phyloP scores from a whole-genome alignment of 148 eudicot species.

The Rhododendron ferrugineum region DNA sequence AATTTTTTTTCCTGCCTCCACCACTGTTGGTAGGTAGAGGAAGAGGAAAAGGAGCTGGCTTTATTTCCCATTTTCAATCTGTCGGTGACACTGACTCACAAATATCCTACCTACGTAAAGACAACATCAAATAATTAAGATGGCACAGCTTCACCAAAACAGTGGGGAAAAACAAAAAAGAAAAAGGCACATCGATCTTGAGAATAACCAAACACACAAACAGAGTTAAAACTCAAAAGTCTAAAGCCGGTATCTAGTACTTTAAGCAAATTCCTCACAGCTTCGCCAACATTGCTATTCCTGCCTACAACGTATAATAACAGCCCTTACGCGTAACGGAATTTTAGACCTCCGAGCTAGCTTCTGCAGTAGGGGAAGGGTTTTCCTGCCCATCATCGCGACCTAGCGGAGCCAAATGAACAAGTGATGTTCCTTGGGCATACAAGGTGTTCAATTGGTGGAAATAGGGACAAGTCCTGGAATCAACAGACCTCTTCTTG shows the following conservation, averaged over 20 bases:
- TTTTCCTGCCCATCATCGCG: conserved; percentile 18
- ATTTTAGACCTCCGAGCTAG: background rate
- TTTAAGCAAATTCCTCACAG: background rate
- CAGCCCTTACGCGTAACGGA: background rate
- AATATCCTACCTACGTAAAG: conserved; percentile 1
- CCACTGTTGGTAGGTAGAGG: too few relatives aligned
- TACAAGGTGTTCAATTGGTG: conserved; percentile 67
- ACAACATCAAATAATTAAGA: background rate
- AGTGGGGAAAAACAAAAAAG: background rate
- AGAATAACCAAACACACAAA: background rate
- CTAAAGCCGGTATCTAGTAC: background rate
- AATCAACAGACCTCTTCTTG: conserved; percentile 78
- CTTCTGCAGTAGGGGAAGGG: background rate
- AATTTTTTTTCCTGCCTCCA: too few relatives aligned
- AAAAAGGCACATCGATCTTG: background rate
- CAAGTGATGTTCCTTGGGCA: conserved; percentile 39
- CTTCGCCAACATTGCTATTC: conserved; percentile 11
- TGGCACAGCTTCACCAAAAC: background rate
- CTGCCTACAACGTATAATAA: background rate
- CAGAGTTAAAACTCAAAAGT: conserved; percentile 1
- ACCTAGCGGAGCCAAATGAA: conserved; percentile 18
- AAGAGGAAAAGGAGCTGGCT: background rate
- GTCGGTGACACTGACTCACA: conserved; percentile 11
- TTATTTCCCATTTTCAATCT: conserved; percentile 29
- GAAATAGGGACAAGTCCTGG: conserved; percentile 91